phyloP scores from a whole-genome alignment of 371 early-diverging fungal species.

The Mortierella sp. region DNA sequence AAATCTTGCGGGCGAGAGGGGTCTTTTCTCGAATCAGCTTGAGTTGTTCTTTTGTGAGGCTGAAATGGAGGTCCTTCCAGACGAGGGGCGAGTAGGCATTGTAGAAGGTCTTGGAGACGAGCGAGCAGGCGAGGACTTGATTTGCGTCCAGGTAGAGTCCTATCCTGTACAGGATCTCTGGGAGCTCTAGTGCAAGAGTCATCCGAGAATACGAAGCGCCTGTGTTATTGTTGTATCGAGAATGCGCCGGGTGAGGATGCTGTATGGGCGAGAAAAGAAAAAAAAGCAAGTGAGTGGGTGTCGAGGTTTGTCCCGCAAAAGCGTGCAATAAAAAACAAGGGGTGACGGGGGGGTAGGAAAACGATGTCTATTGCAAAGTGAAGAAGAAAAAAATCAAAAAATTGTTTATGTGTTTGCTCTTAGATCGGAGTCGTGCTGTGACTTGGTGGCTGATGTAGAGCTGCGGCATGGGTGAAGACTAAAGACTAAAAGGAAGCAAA shows the following conservation, averaged over 20 bases:
- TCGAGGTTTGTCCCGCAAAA: not conserved
- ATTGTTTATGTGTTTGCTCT: not conserved
- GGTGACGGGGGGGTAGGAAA: not conserved
- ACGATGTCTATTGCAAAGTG: not conserved
- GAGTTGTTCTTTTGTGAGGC: not conserved
- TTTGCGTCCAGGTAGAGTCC: conserved; percentile 9
- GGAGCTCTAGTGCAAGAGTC: conserved; percentile 14
- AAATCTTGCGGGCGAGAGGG: conserved; percentile 4
- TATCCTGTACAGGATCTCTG: conserved; percentile 22
- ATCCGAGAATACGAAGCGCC: not conserved
- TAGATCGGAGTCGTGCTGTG: not conserved
- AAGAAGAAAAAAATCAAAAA: not conserved
- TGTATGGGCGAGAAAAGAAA: not conserved
- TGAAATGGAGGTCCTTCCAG: conserved; percentile 25
- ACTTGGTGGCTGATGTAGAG: conserved; percentile 1
- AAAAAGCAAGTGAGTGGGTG: not conserved
- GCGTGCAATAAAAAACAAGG: not conserved
- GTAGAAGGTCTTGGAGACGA: conserved; percentile 9
- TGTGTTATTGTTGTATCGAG: not conserved
- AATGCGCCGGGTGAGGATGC: not conserved
- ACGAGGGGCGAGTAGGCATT: conserved; percentile 19
- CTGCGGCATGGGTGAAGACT: conserved; percentile 9
- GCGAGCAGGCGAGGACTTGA: conserved; percentile 13
- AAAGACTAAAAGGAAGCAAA: not conserved
- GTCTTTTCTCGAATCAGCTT: not conserved